Conservation (phyloP, 1,284 basidiomycete genomes). For the Gymnopus androsaceus region DNA sequence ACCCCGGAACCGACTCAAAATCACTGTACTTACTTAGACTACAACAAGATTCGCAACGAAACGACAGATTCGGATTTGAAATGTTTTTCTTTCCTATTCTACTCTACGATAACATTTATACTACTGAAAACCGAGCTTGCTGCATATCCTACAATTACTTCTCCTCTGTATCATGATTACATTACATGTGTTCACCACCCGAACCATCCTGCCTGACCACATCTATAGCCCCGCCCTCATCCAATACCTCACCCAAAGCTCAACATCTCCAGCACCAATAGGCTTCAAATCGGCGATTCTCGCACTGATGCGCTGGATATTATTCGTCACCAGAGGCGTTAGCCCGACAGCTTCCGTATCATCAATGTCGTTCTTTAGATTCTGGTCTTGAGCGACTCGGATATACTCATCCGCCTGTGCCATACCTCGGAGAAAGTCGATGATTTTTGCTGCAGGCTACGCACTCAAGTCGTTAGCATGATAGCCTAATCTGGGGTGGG, state of each 20-base stretch:
- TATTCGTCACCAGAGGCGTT: slow-evolving; percentile 25
- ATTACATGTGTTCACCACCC: too few species aligned
- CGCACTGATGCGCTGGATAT: slow-evolving; percentile 25
- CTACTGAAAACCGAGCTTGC: too few species aligned
- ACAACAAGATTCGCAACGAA: too few species aligned
- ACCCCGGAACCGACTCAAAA: too few species aligned
- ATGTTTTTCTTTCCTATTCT: too few species aligned
- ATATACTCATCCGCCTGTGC: neutral
- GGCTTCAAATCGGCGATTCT: slow-evolving; percentile 23
- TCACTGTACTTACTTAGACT: too few species aligned
- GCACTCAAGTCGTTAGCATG: neutral
- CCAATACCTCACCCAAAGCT: slow-evolving; percentile 32
- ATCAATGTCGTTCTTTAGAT: too few species aligned
- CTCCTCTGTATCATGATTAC: too few species aligned
- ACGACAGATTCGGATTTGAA: too few species aligned
- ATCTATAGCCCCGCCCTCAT: slow-evolving; percentile 2
- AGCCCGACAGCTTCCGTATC: slow-evolving; percentile 25
- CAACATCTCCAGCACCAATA: slow-evolving; percentile 23
- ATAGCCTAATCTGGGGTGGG: neutral
- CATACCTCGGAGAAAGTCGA: neutral
- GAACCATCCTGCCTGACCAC: too few species aligned
- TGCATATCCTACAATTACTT: too few species aligned
- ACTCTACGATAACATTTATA: too few species aligned
- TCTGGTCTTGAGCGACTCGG: neutral
- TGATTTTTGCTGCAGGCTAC: slow-evolving; percentile 4